phyloP scores from a whole-genome alignment of 179 eudicot species.

The Carnegiea gigantea region DNA sequence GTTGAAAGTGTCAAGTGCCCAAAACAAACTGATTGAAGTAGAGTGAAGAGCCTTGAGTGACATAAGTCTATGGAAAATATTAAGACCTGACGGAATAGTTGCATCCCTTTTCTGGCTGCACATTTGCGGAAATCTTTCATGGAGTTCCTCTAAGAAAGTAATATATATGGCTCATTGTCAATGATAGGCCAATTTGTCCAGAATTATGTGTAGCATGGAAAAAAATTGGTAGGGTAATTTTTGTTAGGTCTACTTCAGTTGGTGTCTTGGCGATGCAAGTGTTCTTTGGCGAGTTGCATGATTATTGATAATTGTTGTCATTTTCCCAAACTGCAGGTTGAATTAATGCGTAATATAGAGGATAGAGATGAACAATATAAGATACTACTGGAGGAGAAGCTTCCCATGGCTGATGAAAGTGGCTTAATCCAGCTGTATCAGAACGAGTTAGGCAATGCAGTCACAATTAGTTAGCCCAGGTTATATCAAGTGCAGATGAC shows the following conservation, averaged over 20 bases:
- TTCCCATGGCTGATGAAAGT: conserved; percentile 36
- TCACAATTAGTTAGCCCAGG: conserved; percentile 11
- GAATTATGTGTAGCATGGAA: background rate
- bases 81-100: background rate
- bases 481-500: background rate
- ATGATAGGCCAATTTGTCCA: background rate
- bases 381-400: conserved; percentile 43
- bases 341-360: conserved; percentile 43
- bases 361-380: conserved; percentile 44
- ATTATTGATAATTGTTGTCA: background rate
- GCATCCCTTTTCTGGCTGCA: no score
- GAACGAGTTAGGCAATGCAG: conserved; percentile 36
- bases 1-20: background rate
- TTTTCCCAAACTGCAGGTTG: conserved; percentile 29
- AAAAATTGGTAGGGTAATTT: background rate
- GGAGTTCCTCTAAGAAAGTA: background rate
- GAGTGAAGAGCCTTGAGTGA: background rate
- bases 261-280: background rate
- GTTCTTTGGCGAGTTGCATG: background rate
- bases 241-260: background rate
- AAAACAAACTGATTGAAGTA: background rate
- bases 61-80: background rate
- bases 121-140: no score
- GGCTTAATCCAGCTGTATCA: conserved; percentile 35
- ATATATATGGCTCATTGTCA: background rate